Conservation (phyloP, 176 grass and related monocot genomes). For the Musa itinerans region DNA sequence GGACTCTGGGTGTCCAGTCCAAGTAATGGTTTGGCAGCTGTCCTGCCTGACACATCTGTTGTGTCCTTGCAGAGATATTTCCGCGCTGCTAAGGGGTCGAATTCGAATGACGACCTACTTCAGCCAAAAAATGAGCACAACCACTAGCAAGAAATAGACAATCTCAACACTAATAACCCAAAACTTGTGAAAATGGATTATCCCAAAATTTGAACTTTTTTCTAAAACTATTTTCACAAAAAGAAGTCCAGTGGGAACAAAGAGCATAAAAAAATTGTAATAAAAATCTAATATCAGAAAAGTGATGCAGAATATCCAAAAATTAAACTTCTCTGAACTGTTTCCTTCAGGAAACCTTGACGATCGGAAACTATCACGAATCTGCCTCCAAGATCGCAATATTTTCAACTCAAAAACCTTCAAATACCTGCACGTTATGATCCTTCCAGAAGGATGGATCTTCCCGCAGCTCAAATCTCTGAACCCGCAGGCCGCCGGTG, state of each 20-base stretch:
- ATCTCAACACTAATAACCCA: too few species aligned
- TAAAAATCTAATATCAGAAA: too few species aligned
- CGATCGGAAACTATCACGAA: background rate
- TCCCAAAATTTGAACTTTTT: too few species aligned
- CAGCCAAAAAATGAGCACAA: background rate
- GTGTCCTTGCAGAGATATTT: conserved; percentile 72
- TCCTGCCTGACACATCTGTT: conserved; percentile 72
- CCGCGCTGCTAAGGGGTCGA: conserved; percentile 60
- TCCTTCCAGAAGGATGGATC: conserved; percentile 98
- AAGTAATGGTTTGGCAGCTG: conserved; percentile 65
- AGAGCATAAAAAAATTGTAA: too few species aligned
- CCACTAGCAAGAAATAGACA: background rate
- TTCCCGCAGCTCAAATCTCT: conserved; percentile 62
- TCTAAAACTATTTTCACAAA: too few species aligned
- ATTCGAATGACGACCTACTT: conserved; percentile 71
- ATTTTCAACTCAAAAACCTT: background rate
- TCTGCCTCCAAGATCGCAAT: background rate
- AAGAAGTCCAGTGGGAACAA: too few species aligned
- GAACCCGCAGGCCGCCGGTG: background rate
- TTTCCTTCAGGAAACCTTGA: background rate
- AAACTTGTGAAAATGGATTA: too few species aligned
- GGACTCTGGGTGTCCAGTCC: conserved; percentile 78
- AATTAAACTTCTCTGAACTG: background rate
- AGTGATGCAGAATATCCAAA: background rate
- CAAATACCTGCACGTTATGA: conserved; percentile 75